phyloP scores from a whole-genome alignment of 805 yeast species.

The Tetrapisispora pingtungensis region DNA sequence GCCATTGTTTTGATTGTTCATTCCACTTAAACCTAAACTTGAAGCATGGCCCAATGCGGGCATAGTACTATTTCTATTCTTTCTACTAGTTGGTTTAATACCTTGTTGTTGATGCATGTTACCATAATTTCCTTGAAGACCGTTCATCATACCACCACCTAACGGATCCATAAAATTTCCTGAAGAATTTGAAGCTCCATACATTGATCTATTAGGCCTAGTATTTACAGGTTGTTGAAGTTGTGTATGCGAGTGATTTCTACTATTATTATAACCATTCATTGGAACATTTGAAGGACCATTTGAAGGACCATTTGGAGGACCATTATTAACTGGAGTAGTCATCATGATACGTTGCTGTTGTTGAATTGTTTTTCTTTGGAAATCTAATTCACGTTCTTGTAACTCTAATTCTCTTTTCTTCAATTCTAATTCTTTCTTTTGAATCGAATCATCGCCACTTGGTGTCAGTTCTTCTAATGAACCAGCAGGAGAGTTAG shows the following conservation, averaged over 20 bases:
- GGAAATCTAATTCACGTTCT: conserved; percentile 27
- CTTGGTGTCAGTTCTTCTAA: conserved; percentile 3
- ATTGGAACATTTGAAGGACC: not conserved
- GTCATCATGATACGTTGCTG: conserved; percentile 6
- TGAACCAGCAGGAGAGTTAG: conserved; percentile 12
- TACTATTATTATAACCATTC: not conserved
- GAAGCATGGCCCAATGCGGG: conserved; percentile 27
- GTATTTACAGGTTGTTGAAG: conserved; percentile 11
- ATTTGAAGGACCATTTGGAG: not conserved
- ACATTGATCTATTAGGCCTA: conserved; percentile 21
- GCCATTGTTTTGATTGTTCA: conserved; percentile 10
- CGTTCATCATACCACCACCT: conserved; percentile 1
- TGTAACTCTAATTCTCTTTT: conserved; percentile 28
- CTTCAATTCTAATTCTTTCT: conserved; percentile 26
- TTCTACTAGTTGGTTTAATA: conserved; percentile 29
- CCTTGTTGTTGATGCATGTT: conserved; percentile 6
- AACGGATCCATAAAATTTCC: conserved; percentile 17
- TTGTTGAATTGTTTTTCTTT: conserved; percentile 22
- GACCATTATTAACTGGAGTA: not conserved
- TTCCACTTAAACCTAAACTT: conserved; percentile 14
- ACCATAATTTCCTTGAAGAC: conserved; percentile 2
- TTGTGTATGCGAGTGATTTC: conserved; percentile 16
- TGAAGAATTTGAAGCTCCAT: conserved; percentile 20
- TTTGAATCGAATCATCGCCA: conserved; percentile 14
- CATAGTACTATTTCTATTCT: conserved; percentile 28